A percentile compares a stretch with the other conserved stretches of the same genome.
phyloP scores from a whole-genome alignment of 169 alveolate genomes.

The Perkinsus chesapeaki region DNA sequence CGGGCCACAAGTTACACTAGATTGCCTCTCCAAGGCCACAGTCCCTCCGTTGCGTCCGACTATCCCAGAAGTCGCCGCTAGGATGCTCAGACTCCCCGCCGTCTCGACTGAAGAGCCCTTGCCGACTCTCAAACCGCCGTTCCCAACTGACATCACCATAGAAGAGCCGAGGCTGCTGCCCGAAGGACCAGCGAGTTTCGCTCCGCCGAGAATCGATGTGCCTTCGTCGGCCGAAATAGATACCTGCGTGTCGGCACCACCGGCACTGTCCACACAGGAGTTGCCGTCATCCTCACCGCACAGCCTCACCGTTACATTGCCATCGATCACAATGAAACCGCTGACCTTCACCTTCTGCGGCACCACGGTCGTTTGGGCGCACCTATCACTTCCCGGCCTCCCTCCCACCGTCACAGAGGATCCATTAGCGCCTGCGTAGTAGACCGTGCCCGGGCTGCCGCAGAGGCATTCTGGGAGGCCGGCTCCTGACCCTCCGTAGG shows the following conservation, averaged over 20 bases:
- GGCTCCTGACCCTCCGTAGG: background rate
- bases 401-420: background rate
- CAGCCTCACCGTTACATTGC: background rate
- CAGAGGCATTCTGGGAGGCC: background rate
- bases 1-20: background rate
- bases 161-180: background rate
- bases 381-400: background rate
- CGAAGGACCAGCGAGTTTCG: background rate
- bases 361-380: background rate
- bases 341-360: background rate
- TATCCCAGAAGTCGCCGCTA: background rate
- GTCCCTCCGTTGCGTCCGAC: background rate
- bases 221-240: background rate
- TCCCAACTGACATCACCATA: background rate
- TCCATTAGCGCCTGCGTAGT: background rate
- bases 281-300: background rate
- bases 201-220: background rate
- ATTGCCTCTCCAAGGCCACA: background rate
- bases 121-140: background rate
- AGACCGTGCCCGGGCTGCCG: background rate
- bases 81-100: background rate
- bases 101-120: background rate
- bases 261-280: background rate
- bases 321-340: background rate
- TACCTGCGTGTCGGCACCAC: background rate